A percentile compares a stretch with the other conserved stretches of the same genome.
phyloP scores from a whole-genome alignment of 2,329 filamentous ascomycete species.

The Diaporthe caulivora region DNA sequence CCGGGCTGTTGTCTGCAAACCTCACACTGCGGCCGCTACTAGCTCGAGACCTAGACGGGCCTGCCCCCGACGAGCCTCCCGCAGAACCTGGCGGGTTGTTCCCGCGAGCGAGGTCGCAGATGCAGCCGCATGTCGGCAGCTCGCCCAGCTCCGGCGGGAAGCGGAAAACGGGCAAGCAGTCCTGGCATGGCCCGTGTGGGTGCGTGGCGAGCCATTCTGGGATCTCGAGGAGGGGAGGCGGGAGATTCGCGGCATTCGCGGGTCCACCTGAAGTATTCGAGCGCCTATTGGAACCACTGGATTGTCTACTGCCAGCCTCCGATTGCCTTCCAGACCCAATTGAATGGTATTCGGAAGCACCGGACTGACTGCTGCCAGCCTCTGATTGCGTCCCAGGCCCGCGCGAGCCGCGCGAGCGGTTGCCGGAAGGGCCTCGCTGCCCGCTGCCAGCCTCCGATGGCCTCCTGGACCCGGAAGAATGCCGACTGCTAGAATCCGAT shows the following conservation, averaged over 20 bases:
- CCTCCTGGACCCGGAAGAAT: background rate
- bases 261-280: background rate
- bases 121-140: constrained; percentile 17
- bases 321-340: background rate
- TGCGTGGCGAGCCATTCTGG: constrained; percentile 26
- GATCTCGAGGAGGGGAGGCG: constrained; percentile 1
- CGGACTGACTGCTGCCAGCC: background rate
- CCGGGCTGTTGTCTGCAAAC: constrained; percentile 23
- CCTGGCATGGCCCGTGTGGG: constrained; percentile 14
- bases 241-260: background rate
- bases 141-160: constrained; percentile 27
- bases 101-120: constrained; percentile 15
- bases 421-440: background rate
- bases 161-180: constrained; percentile 18
- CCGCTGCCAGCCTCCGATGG: background rate
- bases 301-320: background rate
- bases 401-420: background rate
- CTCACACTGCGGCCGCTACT: constrained; percentile 30
- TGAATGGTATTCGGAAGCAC: background rate
- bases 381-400: too few species aligned
- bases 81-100: background rate
- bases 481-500: background rate
- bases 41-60: background rate
- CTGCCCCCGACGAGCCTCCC: background rate
- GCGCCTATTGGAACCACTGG: background rate